Base-by-base conservation (phyloP, 139 green algal species). In the Pycnococcus provasolii region DNA sequence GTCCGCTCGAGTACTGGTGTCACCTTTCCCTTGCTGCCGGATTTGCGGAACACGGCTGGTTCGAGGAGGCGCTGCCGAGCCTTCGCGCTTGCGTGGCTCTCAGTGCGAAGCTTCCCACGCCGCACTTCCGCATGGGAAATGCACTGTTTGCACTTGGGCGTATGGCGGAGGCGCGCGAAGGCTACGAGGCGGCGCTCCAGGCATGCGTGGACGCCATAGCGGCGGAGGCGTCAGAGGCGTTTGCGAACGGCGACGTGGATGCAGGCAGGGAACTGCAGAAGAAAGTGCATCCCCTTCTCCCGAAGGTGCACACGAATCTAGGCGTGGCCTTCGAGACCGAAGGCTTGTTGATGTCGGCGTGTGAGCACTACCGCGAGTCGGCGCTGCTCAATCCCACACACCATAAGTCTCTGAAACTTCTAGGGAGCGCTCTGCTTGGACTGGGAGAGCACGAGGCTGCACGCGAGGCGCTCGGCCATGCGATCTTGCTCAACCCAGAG, bases 271-370 rank as follows among this genome's bases (percentile, higher is more conserved):
- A 26, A 26, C 26, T 26, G 26, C 26, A 26, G 26, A 26, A 26
- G 26, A 26, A 26, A 26, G 26, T 26, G 26, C 26, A 26, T 0
- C 26, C 26, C 26, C 26, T 26, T 26, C 26, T 26, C 26, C 26
- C 26, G 26, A 81, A 88, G 73, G 59, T 88, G 4, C 80, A 84
- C 58, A 70, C 87, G 52, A 89, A 89, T 67, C 51, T 87, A 62
- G 83, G 83, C 64, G 88, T 89, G 62, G 75, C 73, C 13, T 45
- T 87, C 43, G 83, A 89, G 73, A 71, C 70, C 3, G 65, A 82
- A 42, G 83, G 84, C 8, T 53, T 81, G 62, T 73, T 89, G 37
- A 67, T 83, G 58, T 46, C 45, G 8, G 81, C 81, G 37, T 86
- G 81, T 69, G 68, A 87, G 50, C 72, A 85, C 57, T 87, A 87